These are phyloP conservation scores for Pleodorina starrii DNA, from an alignment of 139 green algal genomes.

Conservation along the genomic window DNA sequence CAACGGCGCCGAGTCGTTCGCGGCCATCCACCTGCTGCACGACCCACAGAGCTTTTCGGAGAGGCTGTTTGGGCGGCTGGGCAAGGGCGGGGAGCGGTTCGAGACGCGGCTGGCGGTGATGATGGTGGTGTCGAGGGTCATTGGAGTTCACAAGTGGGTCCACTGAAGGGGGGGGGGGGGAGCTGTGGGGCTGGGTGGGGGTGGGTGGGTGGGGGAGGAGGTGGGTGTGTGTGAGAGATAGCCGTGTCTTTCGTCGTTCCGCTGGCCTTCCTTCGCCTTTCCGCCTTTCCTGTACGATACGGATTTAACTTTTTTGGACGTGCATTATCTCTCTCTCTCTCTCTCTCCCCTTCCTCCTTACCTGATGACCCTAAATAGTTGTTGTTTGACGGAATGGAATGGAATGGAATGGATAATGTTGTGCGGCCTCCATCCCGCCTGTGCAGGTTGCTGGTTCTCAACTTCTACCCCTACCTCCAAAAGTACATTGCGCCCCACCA, in stretches of 20 bases:
- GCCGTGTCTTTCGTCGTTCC: too few species aligned
- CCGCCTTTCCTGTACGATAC: too few species aligned
- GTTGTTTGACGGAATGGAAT: too few species aligned
- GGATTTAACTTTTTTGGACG: too few species aligned
- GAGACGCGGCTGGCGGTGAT: slow-evolving; percentile 88
- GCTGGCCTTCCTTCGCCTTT: too few species aligned
- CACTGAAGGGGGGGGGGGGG: background rate
- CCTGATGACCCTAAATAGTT: too few species aligned
- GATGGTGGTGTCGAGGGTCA: slow-evolving; percentile 78
- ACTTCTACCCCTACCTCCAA: slow-evolving; percentile 97
- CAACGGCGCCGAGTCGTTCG: slow-evolving; percentile 80
- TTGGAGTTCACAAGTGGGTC: slow-evolving; percentile 89
- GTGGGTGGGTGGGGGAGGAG: background rate
- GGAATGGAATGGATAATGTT: too few species aligned
- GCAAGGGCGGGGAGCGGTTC: slow-evolving; percentile 78
- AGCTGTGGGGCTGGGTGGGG: background rate
- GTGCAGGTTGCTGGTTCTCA: slow-evolving; percentile 88
- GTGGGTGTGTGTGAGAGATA: too few species aligned
- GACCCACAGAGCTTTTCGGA: slow-evolving; percentile 97
- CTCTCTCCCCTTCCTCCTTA: too few species aligned
- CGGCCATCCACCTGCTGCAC: slow-evolving; percentile 96
- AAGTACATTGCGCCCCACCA: slow-evolving; percentile 88
- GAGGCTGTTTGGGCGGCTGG: slow-evolving; percentile 87
- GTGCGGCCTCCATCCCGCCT: background rate
- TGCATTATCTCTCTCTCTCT: too few species aligned